Evolutionary conservation across 768 basidiomycete genomes (phyloP), one percentile per base, ranked within the genome.

Genomic region (Phanerochaete sordida): DNA sequence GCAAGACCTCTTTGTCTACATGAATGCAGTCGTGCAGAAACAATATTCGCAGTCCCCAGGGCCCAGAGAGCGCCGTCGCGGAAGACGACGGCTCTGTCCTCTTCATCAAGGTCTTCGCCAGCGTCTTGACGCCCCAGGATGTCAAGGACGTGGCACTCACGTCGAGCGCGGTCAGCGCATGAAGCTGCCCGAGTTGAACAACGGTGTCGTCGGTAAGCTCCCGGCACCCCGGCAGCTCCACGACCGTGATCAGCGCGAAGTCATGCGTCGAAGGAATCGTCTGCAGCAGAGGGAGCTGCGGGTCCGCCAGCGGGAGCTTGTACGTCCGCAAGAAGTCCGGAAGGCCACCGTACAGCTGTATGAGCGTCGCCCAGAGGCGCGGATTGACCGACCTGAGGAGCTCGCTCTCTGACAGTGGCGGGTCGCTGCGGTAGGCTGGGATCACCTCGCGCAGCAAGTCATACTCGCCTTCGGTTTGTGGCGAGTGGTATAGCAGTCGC

Each of bases 181-280:
- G 82, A 6, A 92, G 77, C 11, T 71, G 64, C 28, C 77, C 79
- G 28, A 91, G 74, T 9, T 73, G 68, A 43, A 77, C 58, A 26
- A 90, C 76, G 49, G 79, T 81, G 26, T 79, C 72, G 69, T 92
- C 90, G 27, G 77, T 81, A 0, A 92, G 75, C n/a, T 81, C 75
- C 12, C 59, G 56, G 63, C 86, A 87, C 5, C 76, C 70, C 2
- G 82, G 77, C 9, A 92, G 74, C 49, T 87, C 78, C 24, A 93
- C 70, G 12, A 89, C 68, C 5, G 89, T 87, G 56, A 91, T 61
- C 31, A 92, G 76, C 2, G 87, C 77, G 68, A 90, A 92, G 24
- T 80, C 66, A 2, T 76, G 66, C 0, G 85, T 83, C 46, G 78
- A 73, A 1, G 80, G 78, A 44, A 91, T 81, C 16, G 62, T 63